Base-by-base conservation (phyloP, 139 green algal species). In the Coelastrella sp. region DNA sequence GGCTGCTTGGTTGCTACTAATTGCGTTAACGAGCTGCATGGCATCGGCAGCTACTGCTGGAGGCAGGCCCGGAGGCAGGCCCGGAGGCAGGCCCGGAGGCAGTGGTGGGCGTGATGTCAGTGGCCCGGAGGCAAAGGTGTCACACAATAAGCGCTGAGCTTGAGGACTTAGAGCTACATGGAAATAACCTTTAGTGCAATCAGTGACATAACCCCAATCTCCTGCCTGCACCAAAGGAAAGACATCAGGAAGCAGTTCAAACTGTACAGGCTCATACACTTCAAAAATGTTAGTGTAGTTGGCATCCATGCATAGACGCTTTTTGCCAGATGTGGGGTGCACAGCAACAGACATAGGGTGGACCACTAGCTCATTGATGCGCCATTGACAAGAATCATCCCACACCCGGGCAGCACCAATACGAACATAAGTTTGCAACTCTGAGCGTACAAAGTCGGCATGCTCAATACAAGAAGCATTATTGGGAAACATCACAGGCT, bases 251-350 rank as follows among this genome's bases (percentile, higher is more conserved):
- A 88, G 83, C 65, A 80, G 22, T 17, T 88, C 83, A 88, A 88
- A 88, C 66, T 78, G 65, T 4, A 88, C 83, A 54, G 83, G 65
- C 14, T 79, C 65, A 65, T 88, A 88, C n/a, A 13, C 16, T 47
- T 88, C 83, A 66, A 88, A 88, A 66, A 88, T 80, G 17, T 88
- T 88, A 23, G 47, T 20, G 54, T 88, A 88, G 17, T 80, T 88
- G 32, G 83, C 83, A 79, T 88, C 83, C 14, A 88, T 79, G 32
- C 83, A 88, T 0, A 88, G 65, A 14, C 83, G 65, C 20, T 19
- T 68, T 14, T 78, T 79, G 16, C 83, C 65, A 66, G 83, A 68
- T 19, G 8, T 17, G 20, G 83, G 83, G 47, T 88, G 65, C 4
- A 68, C 32, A 54, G 83, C 83, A 5, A 88, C 83, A 88, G 83